Evolutionary conservation across 1,139 yeast species (phyloP), one percentile per base, ranked within the genome.

Genomic region (Zygosaccharomyces sapae): DNA sequence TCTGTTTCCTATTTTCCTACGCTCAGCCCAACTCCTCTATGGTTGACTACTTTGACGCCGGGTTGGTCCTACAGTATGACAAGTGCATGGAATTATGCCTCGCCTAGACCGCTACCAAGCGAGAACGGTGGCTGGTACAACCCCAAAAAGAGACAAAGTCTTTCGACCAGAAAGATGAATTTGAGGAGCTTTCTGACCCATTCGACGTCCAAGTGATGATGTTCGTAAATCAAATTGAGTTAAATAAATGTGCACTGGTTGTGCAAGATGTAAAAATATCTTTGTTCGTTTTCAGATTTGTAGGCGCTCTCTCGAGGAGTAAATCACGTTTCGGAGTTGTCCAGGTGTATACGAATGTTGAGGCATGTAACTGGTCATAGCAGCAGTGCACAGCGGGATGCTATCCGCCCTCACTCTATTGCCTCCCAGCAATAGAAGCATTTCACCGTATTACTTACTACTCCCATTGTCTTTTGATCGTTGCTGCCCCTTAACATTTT

Each of bases 61-160:
- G 90, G 92, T 43, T 85, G 95, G 94, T 74, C 81, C 30, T 87
- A 87, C 62, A 73, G 85, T 0, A 74, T 79, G 53, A 72, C 76
- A n/a, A 81, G 89, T 8, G 73, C 71, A 41, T 71, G 75, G 41
- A 87, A 87, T 66, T 76, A 74, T 61, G 95, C 94, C 0, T 63
- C 81, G 1, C 79, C 81, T 2, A 88, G 85, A 16, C 80, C 82
- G 8, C 73, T 75, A 59, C 94, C 94, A 8, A 74, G 81, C 16
- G 76, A 59, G 4, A 68, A 70, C 49, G 77, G 77, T 43, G 77
- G 79, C 18, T 74, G 78, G 76, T 75, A 77, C 58, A 62, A 65
- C 39, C 71, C 74, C 25, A 49, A 57, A 8, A 53, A 61, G 16
- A 64, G 67, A 49, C 50, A 64, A 39, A 53, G 61, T 38, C 77